These are phyloP conservation scores for Panicum virgatum DNA, from an alignment of 202 grass and related monocot genomes.

Conservation along the genomic window DNA sequence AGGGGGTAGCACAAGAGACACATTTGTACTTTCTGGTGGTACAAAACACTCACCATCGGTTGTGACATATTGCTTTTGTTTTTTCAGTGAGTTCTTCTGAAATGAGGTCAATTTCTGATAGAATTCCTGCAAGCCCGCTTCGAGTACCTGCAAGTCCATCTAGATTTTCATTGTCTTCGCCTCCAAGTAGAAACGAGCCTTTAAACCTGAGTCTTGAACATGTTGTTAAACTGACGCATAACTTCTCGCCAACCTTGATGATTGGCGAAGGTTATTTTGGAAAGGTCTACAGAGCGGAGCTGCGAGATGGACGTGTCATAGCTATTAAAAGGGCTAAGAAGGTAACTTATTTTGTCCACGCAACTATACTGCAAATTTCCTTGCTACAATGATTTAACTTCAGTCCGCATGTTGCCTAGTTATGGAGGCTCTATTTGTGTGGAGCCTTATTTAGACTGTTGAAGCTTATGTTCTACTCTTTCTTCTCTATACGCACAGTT, in stretches of 20 bases:
- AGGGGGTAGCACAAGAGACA: neutral
- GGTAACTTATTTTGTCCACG: constrained; percentile 44
- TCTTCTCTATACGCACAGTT: neutral
- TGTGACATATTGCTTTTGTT: constrained; percentile 36
- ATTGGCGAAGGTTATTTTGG: constrained; percentile 92
- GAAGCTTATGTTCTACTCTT: neutral
- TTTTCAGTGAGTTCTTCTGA: constrained; percentile 59
- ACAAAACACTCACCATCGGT: neutral
- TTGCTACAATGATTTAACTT: constrained; percentile 19
- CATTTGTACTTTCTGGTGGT: neutral
- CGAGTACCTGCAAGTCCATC: constrained; percentile 78
- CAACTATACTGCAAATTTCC: neutral
- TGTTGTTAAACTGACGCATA: constrained; percentile 77
- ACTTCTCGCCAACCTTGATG: constrained; percentile 65
- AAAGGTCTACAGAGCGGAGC: constrained; percentile 78
- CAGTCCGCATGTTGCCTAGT: neutral
- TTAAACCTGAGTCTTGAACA: constrained; percentile 71
- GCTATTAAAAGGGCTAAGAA: constrained; percentile 93
- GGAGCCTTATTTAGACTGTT: neutral
- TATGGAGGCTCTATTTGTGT: constrained; percentile 13
- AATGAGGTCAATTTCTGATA: constrained; percentile 57
- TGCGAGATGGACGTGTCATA: constrained; percentile 53
- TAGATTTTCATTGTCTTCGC: constrained; percentile 80
- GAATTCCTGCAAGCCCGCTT: constrained; percentile 53
- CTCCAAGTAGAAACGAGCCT: constrained; percentile 67